Base-by-base conservation (phyloP, 1,139 yeast species). In the Lodderomyces parapsilosis region DNA sequence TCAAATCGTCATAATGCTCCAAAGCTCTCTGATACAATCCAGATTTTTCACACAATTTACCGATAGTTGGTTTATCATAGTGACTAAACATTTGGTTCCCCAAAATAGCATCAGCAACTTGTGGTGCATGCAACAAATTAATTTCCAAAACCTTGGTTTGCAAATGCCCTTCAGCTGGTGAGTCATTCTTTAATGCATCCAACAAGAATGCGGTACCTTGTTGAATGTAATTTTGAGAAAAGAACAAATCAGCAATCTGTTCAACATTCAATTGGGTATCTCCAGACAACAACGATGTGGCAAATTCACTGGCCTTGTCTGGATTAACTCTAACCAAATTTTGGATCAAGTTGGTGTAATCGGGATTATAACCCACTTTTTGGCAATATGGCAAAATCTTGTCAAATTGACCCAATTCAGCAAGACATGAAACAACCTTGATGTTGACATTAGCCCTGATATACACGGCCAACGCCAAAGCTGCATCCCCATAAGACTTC, bases 171-270 rank as follows among this genome's bases (percentile, higher is more conserved):
- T 93, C 96, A 49, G 93, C 88, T 41, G 99, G 98, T 36, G 84
- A 77, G 66, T 94, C 96, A 52, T 85, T 89, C 72, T 93, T 93
- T 62, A 94, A 78, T 8, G 98, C 98, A 67, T 94, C 99, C 58
- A 94, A 76, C 57, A 94, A 74, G 71, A 94, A 89, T n/a, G 99
- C 97, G 36, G 99, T 94, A 62, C 98, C 99, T 73, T 93, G 99
- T 70, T 91, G 99, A 56, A 93, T 83, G 60, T 83, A 85, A 67
- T 93, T 91, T 66, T 93, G 98, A 36, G 96, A 84, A 66, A 94
- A 83, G 76, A 94, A 94, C 50, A 93, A 85, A 62, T 94, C 99
- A 37, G 96, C 94, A 56, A 89, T 77, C 53, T 83, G 83, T 69
- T 91, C 97, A 51, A 89, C 74, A 55, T 91, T 89, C 52, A 91